These are phyloP conservation scores for Lactuca sativa DNA, from an alignment of 129 eudicot species.

Conservation along the genomic window DNA sequence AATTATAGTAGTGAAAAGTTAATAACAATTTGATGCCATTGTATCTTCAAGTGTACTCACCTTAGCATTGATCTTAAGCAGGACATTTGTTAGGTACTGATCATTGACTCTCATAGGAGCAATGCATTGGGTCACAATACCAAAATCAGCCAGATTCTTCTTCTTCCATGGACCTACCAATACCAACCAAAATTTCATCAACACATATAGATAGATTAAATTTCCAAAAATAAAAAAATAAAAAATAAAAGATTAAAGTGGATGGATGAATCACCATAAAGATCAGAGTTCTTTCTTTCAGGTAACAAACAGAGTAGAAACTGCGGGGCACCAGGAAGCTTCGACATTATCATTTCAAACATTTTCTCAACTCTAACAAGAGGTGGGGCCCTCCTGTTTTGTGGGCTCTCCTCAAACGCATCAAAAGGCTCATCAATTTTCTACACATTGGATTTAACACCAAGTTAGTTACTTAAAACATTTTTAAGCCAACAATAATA, in stretches of 20 bases:
- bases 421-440: slow-evolving; percentile 54
- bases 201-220: background rate
- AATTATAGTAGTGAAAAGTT: no score
- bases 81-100: slow-evolving; percentile 69
- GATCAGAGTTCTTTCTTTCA: slow-evolving; percentile 69
- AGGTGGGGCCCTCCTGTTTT: slow-evolving; percentile 74
- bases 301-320: slow-evolving; percentile 77
- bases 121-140: slow-evolving; percentile 79
- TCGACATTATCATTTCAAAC: slow-evolving; percentile 61
- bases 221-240: background rate
- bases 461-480: background rate
- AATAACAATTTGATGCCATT: no score
- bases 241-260: background rate
- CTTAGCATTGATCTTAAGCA: slow-evolving; percentile 87
- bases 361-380: slow-evolving; percentile 77
- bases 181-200: background rate
- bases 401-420: slow-evolving; percentile 73
- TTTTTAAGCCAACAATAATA: no score
- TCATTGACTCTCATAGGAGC: slow-evolving; percentile 77
- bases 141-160: slow-evolving; percentile 72
- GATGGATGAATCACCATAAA: slow-evolving; percentile 48
- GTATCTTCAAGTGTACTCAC: slow-evolving; percentile 22
- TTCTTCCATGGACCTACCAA: slow-evolving; percentile 84
- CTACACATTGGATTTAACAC: slow-evolving; percentile 15
- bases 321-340: slow-evolving; percentile 74